Conservation (phyloP, 2,329 filamentous ascomycete species). For the Aspergillus luchuensis region DNA sequence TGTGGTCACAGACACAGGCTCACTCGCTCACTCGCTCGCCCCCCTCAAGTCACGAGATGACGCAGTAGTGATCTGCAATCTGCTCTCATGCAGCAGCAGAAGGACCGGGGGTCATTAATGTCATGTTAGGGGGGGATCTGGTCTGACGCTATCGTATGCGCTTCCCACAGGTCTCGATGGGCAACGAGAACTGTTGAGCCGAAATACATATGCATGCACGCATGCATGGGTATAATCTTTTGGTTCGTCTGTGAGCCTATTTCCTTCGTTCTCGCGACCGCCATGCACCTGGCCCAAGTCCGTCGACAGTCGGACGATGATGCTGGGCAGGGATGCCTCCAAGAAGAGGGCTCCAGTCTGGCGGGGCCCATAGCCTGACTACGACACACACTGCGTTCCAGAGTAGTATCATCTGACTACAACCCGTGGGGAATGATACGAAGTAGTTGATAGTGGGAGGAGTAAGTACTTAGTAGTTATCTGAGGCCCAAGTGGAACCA, state of each 20-base stretch:
- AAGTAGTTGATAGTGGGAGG: too few relatives aligned
- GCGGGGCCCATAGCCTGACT: background rate
- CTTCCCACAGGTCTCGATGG: constrained; percentile 12
- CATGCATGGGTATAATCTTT: constrained; percentile 7
- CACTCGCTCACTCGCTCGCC: too few relatives aligned
- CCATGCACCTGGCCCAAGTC: background rate
- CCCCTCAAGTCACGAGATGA: constrained; percentile 23
- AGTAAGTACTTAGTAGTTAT: background rate
- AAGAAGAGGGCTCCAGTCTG: background rate
- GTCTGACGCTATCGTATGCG: constrained; percentile 22
- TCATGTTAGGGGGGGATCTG: constrained; percentile 23
- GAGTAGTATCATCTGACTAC: constrained; percentile 2
- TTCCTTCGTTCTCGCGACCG: background rate
- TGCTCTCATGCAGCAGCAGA: constrained; percentile 21
- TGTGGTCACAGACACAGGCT: constrained; percentile 18
- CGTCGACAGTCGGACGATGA: background rate
- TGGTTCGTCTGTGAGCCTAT: constrained; percentile 9
- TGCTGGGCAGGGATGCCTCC: background rate
- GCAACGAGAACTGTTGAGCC: constrained; percentile 14
- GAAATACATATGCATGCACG: constrained; percentile 16
- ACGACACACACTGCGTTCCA: background rate
- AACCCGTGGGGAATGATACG: background rate
- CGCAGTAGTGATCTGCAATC: constrained; percentile 21
- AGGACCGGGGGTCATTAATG: constrained; percentile 5
- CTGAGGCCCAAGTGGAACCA: constrained; percentile 1